Base-by-base conservation (phyloP, 768 basidiomycete species). In the Hericium erinaceus region DNA sequence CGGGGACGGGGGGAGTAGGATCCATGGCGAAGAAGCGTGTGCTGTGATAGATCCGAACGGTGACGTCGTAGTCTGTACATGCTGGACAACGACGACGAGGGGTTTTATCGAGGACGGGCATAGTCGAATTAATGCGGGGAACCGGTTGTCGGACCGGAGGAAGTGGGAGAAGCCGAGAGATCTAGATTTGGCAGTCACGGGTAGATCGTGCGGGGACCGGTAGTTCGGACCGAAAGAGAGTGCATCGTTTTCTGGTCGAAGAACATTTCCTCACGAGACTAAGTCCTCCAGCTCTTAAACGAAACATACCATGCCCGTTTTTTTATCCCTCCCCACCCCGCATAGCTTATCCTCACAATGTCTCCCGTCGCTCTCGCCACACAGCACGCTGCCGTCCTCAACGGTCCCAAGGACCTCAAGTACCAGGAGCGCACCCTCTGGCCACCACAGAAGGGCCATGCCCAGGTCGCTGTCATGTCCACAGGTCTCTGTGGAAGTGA, bases 401-500 rank as follows among this genome's bases (percentile, higher is more conserved):
- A 92, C 65, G 91, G 89, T 18, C 77, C 89, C 55, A 81, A 80
- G 64, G 92, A 95, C 75, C 80, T 98, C 61, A 86, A 84, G 62
- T 64, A 88, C 66, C 91, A 93, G 67, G 73, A 85, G 41, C 84
- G 92, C 62, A 76, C 79, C 48, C 70, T 87, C 61, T 85, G 83
- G 77, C 79, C 85, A 0, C 95, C 94, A 22, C 75, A 77, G 18
- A 71, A 78, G 22, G 83, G 83, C 64, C 81, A 92, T 37, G 92
- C 82, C 48, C 91, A 94, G 74, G 83, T 98, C 68, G 77, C 81
- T 58, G 77, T 95, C 60, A 75, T 78, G 57, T 76, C 89, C 44
- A 98, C 95, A 4, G 95, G 95, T 59, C 82, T 98, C 55, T 98
- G 95, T 65, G 95, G 95, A 58, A 84, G 82, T 57, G 91, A 92